Conservation (phyloP, 768 basidiomycete genomes). For the Phaffia tasmanica region DNA sequence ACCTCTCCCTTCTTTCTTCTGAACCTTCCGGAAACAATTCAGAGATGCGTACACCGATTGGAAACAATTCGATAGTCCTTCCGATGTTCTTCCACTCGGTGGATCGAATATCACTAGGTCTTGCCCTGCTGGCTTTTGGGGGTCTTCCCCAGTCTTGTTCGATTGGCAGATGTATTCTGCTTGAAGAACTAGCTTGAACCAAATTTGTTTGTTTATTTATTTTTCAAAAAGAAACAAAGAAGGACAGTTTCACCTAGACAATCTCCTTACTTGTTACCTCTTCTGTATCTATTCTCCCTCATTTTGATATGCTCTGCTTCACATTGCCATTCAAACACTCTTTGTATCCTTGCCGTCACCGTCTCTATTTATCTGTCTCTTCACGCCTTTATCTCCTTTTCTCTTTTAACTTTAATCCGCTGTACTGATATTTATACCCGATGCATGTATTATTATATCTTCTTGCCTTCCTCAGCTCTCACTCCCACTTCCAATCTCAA, state of each 20-base stretch:
- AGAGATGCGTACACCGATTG: background rate
- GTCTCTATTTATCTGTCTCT: too few species aligned
- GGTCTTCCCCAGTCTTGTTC: slow-evolving; percentile 6
- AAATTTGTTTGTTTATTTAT: too few species aligned
- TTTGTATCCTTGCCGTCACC: background rate
- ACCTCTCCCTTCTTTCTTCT: background rate
- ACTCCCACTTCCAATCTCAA: too few species aligned
- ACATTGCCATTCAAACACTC: background rate
- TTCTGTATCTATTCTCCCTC: background rate
- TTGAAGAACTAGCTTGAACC: too few species aligned
- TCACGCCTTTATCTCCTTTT: background rate
- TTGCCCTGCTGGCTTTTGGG: slow-evolving; percentile 17
- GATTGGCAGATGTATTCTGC: slow-evolving; percentile 19
- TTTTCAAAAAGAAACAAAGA: too few species aligned
- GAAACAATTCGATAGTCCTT: background rate
- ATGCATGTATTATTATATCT: too few species aligned
- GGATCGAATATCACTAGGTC: too few species aligned
- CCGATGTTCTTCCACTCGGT: background rate
- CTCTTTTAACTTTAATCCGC: background rate
- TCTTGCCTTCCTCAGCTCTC: too few species aligned
- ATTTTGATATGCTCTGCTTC: background rate
- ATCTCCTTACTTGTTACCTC: too few species aligned
- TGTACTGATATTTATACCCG: background rate
- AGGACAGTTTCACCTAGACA: too few species aligned
- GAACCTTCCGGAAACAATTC: background rate